Evolutionary conservation across 108 stramenopile species (phyloP), one percentile per base, ranked within the genome.

Genomic region (Chaetoceros tenuissimus): DNA sequence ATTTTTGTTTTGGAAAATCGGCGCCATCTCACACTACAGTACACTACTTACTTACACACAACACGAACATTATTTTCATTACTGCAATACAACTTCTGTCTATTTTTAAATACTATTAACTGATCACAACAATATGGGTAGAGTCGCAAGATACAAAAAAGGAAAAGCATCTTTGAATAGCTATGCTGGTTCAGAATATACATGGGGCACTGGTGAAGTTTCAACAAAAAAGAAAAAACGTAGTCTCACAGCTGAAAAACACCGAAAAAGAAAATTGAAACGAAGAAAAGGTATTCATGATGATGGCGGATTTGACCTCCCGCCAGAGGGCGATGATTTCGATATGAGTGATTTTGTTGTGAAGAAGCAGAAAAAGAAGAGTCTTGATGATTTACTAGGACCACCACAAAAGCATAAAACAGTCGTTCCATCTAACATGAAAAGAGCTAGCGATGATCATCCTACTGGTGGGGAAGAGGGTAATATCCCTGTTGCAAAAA

Each of bases 41-140:
- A n/a, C n/a, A n/a, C n/a, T n/a, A n/a, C n/a, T n/a, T n/a, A n/a
- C n/a, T n/a, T n/a, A n/a, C n/a, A n/a, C n/a, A n/a, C n/a, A n/a
- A n/a, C n/a, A n/a, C n/a, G n/a, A n/a, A n/a, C n/a, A n/a, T n/a
- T n/a, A n/a, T n/a, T n/a, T n/a, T n/a, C n/a, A n/a, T n/a, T n/a
- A n/a, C n/a, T n/a, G n/a, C n/a, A n/a, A n/a, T n/a, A n/a, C n/a
- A n/a, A n/a, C n/a, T n/a, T n/a, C n/a, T n/a, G n/a, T n/a, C n/a
- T n/a, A n/a, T n/a, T n/a, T n/a, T n/a, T n/a, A n/a, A n/a, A n/a
- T n/a, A n/a, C n/a, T n/a, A n/a, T n/a, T n/a, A n/a, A n/a, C n/a
- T n/a, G n/a, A n/a, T n/a, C n/a, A n/a, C n/a, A n/a, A n/a, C n/a
- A 80, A 2, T 48, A 82, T 82, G 80, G 80, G 80, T 44, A 64